Conservation (phyloP, 1,139 yeast genomes). For the Kazachstania sp. region DNA sequence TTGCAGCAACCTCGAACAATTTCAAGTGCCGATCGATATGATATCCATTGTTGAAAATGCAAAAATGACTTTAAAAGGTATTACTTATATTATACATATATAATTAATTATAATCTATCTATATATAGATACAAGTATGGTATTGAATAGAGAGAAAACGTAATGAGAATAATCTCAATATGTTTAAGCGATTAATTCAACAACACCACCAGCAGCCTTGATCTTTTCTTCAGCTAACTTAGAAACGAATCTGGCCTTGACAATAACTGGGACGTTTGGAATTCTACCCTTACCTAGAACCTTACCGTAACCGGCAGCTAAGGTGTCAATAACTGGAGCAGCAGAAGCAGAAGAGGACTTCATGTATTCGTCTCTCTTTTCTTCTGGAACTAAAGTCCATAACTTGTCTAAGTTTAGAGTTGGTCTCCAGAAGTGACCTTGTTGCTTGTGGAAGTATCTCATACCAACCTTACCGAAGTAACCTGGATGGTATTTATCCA, state of each 20-base stretch:
- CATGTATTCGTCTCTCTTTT: conserved; percentile 91
- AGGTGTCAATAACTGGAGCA: conserved; percentile 99
- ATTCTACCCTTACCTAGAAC: conserved; percentile 99
- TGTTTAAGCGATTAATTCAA: conserved; percentile 92
- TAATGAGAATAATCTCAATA: conserved; percentile 2
- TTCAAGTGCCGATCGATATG: neutral
- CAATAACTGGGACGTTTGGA: conserved; percentile 97
- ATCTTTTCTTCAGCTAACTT: conserved; percentile 99
- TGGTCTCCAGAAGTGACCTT: conserved; percentile 96
- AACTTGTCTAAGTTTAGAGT: conserved; percentile 96
- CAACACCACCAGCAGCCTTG: conserved; percentile 99
- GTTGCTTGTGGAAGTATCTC: conserved; percentile 99
- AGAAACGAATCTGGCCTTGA: conserved; percentile 98
- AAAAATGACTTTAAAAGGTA: too few relatives aligned
- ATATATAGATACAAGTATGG: too few relatives aligned
- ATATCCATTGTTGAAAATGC: too few relatives aligned
- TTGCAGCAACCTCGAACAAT: neutral
- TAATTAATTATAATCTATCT: too few relatives aligned
- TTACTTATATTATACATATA: too few relatives aligned
- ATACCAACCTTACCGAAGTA: conserved; percentile 99
- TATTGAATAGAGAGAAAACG: too few relatives aligned
- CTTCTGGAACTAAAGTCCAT: conserved; percentile 95
- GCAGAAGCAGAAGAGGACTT: conserved; percentile 76
- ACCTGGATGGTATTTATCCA: conserved; percentile 99
- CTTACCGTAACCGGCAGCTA: conserved; percentile 99